Evolutionary conservation across 345 rosid species (phyloP), one percentile per base, ranked within the genome.

Genomic region (Acer saccharum): DNA sequence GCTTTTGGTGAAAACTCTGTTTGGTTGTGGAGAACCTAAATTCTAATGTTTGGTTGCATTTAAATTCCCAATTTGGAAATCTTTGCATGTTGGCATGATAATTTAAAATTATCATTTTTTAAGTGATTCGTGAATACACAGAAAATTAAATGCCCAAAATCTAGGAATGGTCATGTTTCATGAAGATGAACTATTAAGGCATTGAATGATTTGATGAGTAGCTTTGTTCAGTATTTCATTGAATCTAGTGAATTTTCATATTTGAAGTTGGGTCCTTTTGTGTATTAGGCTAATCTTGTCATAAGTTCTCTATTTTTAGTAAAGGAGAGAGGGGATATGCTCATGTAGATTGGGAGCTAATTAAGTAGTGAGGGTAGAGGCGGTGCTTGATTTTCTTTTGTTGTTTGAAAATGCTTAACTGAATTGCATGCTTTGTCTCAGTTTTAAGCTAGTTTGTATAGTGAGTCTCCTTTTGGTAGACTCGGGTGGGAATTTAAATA

Each of bases 121-220:
- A 7, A 68, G 23, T 57, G 29, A 20, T 73, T 61, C 54, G 44
- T 60, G 67, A 21, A 41, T 14, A 66, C 65, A 68, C 50, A 0
- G 20, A 32, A 32, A 16, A 27, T 75, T 35, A n/a, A 73, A 32
- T 50, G 21, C 20, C 8, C 29, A 21, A 13, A 16, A 14, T 74
- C 17, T 72, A 13, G 29, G 32, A 20, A 21, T 23, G 29, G 69
- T 44, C 50, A 23, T 21, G 13, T 44, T 58, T 46, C 14, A 14
- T 23, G 35, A 17, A 23, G 69, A 41, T 13, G 35, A 48, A 21
- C 32, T 58, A 16, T 50, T 10, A 58, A 35, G 18, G 66, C 44
- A 44, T 60, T 29, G 25, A 60, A 41, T 60, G 54, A 60, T 61
- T 62, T 62, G 48, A 74, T 63, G 44, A 48, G 58, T 74, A 63